Base-by-base conservation (phyloP, 345 rosid genomes). In the Noccaea bulbosa region DNA sequence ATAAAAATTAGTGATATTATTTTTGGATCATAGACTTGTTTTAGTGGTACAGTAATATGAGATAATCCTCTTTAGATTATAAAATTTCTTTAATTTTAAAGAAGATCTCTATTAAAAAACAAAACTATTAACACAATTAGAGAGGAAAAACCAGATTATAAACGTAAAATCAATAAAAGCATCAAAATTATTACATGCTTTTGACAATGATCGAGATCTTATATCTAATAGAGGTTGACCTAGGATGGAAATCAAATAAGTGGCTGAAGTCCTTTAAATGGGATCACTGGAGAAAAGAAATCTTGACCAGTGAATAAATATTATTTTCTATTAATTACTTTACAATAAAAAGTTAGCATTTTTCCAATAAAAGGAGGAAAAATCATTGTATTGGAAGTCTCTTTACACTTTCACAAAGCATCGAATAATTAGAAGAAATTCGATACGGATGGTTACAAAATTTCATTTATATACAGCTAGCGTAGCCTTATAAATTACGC, bases 401-500 rank as follows among this genome's bases (percentile, higher is more conserved):
- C 71, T 58, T 56, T 58, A 73, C 76, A 64, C 70, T 72, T 64
- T 45, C 50, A 56, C 57, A 63, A 63, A 66, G 47, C 67, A 66
- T 58, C 62, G 73, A 74, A 74, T 67, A 67, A 74, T 17, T 52
- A 60, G 7, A 73, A 59, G 41, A 55, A 48, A 65, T 7, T 65
- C 56, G 3, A 17, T 32, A 73, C 32, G 46, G 17, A 49, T 49
- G 66, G 53, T 49, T 32, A 27, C 35, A 73, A n/a, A 24, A 6
- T 38, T 40, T 49, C 45, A 40, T 48, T 39, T 6, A 15, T 40
- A 65, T 53, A 16, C 46, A 63, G 4, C 40, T 27, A 62, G 12
- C 14, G 8, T 22, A 54, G 16, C 48, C 64, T 44, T 62, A 3
- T 38, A 65, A 30, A 56, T 12, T 39, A 63, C 70, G 7, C 49